phyloP scores from a whole-genome alignment of 2,329 filamentous ascomycete genomes.

The Camillea tinctor region DNA sequence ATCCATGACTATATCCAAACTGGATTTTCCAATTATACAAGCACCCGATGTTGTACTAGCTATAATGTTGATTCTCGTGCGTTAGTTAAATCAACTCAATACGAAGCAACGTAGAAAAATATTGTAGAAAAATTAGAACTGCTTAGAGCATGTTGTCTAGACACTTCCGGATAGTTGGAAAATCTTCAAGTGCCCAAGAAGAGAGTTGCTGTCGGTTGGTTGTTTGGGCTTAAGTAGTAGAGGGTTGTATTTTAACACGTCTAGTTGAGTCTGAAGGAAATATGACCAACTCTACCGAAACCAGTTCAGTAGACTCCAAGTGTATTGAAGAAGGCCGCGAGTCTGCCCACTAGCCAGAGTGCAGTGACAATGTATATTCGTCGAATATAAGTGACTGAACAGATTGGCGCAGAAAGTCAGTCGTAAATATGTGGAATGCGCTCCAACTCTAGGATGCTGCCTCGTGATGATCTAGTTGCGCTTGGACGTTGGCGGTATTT shows the following conservation, averaged over 20 bases:
- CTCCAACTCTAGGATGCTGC: neutral
- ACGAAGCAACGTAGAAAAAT: neutral
- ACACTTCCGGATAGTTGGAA: neutral
- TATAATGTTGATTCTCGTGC: neutral
- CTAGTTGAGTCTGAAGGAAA: neutral
- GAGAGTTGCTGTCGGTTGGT: neutral
- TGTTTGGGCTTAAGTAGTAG: neutral
- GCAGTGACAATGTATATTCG: neutral
- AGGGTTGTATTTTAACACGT: neutral
- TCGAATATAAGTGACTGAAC: neutral
- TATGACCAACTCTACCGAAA: neutral
- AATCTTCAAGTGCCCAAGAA: neutral
- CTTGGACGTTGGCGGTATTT: neutral
- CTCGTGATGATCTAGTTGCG: neutral
- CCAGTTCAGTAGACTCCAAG: neutral
- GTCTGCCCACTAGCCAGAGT: neutral
- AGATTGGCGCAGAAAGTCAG: neutral
- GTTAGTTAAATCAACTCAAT: neutral
- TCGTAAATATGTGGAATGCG: neutral
- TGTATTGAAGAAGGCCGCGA: neutral
- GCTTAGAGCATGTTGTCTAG: neutral
- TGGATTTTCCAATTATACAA: constrained; percentile 3
- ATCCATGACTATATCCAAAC: constrained; percentile 35
- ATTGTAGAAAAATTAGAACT: neutral
- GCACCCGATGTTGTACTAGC: neutral